These are phyloP conservation scores for Colletotrichum sp. DNA, from an alignment of 2,329 filamentous ascomycete species.

Conservation along the genomic window DNA sequence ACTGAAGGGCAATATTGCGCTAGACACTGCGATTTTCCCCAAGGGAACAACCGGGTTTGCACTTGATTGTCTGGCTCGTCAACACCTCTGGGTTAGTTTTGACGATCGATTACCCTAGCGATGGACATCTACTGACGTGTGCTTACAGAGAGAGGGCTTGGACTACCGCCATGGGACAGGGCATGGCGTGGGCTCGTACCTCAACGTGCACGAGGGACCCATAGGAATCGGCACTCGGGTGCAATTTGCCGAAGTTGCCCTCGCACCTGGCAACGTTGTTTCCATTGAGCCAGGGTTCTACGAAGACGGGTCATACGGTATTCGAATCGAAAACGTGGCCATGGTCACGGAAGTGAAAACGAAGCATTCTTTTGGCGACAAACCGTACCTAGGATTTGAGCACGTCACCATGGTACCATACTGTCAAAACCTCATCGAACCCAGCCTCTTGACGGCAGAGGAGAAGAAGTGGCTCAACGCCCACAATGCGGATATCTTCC, in stretches of 20 bases:
- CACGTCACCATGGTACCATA: constrained; percentile 97
- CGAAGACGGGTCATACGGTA: constrained; percentile 92
- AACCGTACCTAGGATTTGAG: constrained; percentile 93
- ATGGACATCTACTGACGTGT: constrained; percentile 22
- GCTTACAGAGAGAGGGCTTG: constrained; percentile 69
- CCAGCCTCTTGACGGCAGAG: constrained; percentile 68
- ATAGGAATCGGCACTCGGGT: constrained; percentile 94
- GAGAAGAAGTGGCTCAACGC: constrained; percentile 90
- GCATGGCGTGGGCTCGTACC: constrained; percentile 91
- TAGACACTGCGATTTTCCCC: constrained; percentile 87
- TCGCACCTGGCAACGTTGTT: constrained; percentile 91
- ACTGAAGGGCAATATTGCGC: constrained; percentile 88
- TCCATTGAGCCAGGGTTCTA: constrained; percentile 98
- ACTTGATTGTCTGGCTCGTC: constrained; percentile 85
- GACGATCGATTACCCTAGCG: not conserved
- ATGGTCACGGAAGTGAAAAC: constrained; percentile 91
- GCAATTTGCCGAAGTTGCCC: constrained; percentile 87
- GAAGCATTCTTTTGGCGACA: constrained; percentile 87
- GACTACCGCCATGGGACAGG: constrained; percentile 97
- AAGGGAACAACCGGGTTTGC: constrained; percentile 96
- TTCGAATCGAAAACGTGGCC: constrained; percentile 95
- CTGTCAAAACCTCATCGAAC: constrained; percentile 86
- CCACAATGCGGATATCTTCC: constrained; percentile 81
- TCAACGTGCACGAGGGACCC: constrained; percentile 97
- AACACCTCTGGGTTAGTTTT: constrained; percentile 81